Base-by-base conservation (phyloP, 306 rosid genomes). In the Casuarina equisetifolia region DNA sequence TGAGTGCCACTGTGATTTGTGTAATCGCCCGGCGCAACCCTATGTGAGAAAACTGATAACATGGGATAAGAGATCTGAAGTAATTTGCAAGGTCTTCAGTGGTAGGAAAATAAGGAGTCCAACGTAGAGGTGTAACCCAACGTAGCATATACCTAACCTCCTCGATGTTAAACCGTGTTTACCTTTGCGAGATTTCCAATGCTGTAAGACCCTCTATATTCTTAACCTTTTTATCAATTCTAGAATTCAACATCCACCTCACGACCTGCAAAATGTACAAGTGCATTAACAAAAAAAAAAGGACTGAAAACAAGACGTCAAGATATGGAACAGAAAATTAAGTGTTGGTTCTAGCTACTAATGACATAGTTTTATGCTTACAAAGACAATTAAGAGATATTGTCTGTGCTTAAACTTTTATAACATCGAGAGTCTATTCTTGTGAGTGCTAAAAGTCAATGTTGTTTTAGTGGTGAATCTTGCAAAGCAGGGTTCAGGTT, bases 341-440 rank as follows among this genome's bases (percentile, higher is more conserved):
- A 66, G 74, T 44, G n/a, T 39, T 57, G 12, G 77, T 38, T 8
- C 73, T 74, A 5, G 88, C 79, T 70, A 82, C 9, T 38, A 82
- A 88, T 17, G 82, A 73, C 32, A 25, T 25, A 25, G 32, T 25
- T 25, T 25, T 25, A 25, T 25, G 32, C 32, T 25, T 25, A 25
- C 32, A 25, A 25, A 25, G 32, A 25, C 32, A 25, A 25, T 25
- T 25, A 25, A 25, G 32, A 1, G 4, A 78, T 81, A 83, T 84
- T 77, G 17, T 86, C 86, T 17, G 49, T 69, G 1, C 78, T 85
- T 25, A 25, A 25, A 25, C 16, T 86, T 80, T 4, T 3, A 0
- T n/a, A 17, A 52, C 5, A 12, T 52, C 57, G 16, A n/a, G 1
- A 2, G 16, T 1, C 4, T 52, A 17, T n/a, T 12, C 16, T 52